These are phyloP conservation scores for Brassica carinata DNA, from an alignment of 345 rosid genomes.

Conservation along the genomic window DNA sequence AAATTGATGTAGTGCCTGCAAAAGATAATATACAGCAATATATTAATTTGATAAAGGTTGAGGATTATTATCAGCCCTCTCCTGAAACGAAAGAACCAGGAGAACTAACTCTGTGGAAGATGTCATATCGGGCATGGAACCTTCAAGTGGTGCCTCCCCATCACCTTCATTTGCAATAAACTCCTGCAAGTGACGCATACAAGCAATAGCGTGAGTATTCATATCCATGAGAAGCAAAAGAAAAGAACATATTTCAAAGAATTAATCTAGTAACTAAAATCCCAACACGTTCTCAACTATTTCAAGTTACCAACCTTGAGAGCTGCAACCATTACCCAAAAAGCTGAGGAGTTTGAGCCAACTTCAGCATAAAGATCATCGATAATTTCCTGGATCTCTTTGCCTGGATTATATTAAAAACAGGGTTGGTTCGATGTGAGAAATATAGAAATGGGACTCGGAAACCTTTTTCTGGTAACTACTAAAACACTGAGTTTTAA, in stretches of 20 bases:
- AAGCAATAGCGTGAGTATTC: slow-evolving; percentile 1
- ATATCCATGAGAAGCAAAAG: slow-evolving; percentile 9
- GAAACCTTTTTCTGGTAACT: background rate
- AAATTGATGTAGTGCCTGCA: slow-evolving; percentile 82
- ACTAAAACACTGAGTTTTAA: slow-evolving; percentile 8
- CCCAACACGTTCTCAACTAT: background rate
- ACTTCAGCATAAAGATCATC: slow-evolving; percentile 68
- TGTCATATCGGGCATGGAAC: slow-evolving; percentile 95
- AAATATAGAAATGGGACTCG: background rate
- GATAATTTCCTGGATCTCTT: slow-evolving; percentile 60
- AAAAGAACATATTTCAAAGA: background rate
- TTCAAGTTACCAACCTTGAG: slow-evolving; percentile 67
- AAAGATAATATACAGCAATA: slow-evolving; percentile 21
- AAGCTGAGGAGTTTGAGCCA: slow-evolving; percentile 70
- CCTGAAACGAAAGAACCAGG: slow-evolving; percentile 14
- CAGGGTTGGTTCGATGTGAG: slow-evolving; percentile 9
- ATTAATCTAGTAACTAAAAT: slow-evolving; percentile 4
- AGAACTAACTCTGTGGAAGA: slow-evolving; percentile 93
- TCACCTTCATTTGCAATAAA: slow-evolving; percentile 81
- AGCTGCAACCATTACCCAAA: slow-evolving; percentile 97
- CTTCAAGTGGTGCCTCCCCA: slow-evolving; percentile 95
- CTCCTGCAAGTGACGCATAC: slow-evolving; percentile 53
- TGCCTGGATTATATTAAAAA: slow-evolving; percentile 46
- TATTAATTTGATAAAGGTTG: slow-evolving; percentile 10
- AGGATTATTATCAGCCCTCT: background rate